Conservation (phyloP, 2,329 filamentous ascomycete species). For the Penicillium capsulatum region DNA sequence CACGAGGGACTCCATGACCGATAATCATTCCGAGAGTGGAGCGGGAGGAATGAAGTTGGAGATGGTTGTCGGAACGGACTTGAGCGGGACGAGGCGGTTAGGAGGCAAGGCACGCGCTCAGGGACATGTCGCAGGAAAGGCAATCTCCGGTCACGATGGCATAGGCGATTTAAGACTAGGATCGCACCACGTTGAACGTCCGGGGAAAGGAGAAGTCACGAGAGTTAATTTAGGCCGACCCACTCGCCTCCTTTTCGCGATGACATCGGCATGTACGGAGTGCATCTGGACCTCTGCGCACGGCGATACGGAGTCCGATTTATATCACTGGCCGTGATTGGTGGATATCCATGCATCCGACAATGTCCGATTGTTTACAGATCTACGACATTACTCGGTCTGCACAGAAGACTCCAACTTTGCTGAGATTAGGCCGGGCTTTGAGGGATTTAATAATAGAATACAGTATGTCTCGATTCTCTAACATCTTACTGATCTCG, state of each 20-base stretch:
- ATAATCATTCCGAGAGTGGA: conserved; percentile 28
- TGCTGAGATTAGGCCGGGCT: too few species aligned
- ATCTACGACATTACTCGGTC: too few species aligned
- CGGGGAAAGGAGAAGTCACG: conserved; percentile 29
- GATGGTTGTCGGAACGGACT: conserved; percentile 61
- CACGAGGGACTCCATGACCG: conserved; percentile 77
- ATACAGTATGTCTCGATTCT: too few species aligned
- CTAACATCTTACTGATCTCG: too few species aligned
- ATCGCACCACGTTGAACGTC: conserved; percentile 21
- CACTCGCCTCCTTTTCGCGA: conserved; percentile 21
- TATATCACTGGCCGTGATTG: too few species aligned
- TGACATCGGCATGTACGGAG: conserved; percentile 3
- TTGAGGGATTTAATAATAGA: too few species aligned
- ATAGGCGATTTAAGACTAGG: neutral
- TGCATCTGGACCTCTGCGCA: too few species aligned
- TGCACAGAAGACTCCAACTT: too few species aligned
- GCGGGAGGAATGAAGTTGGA: conserved; percentile 16
- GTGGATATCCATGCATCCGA: too few species aligned
- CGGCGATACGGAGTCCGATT: too few species aligned
- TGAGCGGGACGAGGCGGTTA: conserved; percentile 89
- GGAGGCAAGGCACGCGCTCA: conserved; percentile 72
- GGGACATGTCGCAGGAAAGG: conserved; percentile 14
- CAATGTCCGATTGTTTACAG: too few species aligned
- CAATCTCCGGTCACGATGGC: conserved; percentile 9
- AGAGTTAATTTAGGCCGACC: conserved; percentile 23